Evolutionary conservation across 2,329 filamentous ascomycete species (phyloP).

Genomic region (Coniochaeta sp.): DNA sequence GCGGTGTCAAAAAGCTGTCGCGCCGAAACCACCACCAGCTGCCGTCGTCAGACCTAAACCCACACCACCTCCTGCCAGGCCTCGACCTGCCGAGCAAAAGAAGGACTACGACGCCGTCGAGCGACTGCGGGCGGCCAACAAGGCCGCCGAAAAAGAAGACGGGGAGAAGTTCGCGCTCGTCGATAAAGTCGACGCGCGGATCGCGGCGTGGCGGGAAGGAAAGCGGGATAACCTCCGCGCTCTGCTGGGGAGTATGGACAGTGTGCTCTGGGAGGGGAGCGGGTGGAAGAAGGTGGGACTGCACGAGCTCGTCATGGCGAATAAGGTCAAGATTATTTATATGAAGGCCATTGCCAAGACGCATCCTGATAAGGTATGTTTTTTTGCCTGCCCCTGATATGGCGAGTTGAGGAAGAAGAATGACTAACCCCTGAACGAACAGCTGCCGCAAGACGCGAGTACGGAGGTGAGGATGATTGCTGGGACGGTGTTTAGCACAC

Average conservation of each 20-base stretch:
- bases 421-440: constrained; percentile 11
- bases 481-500: constrained; percentile 57
- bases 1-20: constrained; percentile 80
- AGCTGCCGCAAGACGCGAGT: constrained; percentile 58
- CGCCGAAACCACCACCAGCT: constrained; percentile 56
- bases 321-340: constrained; percentile 94
- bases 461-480: constrained; percentile 62
- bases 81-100: constrained; percentile 29
- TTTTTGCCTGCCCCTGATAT: constrained; percentile 2
- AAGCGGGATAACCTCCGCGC: constrained; percentile 91
- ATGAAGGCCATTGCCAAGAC: constrained; percentile 99
- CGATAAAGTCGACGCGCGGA: constrained; percentile 75
- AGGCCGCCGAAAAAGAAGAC: constrained; percentile 77
- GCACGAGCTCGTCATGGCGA: constrained; percentile 85
- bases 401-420: neutral
- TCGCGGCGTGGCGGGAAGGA: constrained; percentile 78
- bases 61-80: constrained; percentile 36
- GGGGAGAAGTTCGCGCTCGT: constrained; percentile 87
- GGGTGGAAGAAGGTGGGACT: constrained; percentile 97
- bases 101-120: constrained; percentile 71
- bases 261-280: constrained; percentile 82
- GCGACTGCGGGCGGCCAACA: constrained; percentile 74
- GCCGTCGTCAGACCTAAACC: constrained; percentile 35
- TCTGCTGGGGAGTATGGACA: constrained; percentile 77
- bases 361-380: constrained; percentile 91